Evolutionary conservation across 805 yeast genomes (phyloP).

Genomic region (Suhomyces canberraensis): DNA sequence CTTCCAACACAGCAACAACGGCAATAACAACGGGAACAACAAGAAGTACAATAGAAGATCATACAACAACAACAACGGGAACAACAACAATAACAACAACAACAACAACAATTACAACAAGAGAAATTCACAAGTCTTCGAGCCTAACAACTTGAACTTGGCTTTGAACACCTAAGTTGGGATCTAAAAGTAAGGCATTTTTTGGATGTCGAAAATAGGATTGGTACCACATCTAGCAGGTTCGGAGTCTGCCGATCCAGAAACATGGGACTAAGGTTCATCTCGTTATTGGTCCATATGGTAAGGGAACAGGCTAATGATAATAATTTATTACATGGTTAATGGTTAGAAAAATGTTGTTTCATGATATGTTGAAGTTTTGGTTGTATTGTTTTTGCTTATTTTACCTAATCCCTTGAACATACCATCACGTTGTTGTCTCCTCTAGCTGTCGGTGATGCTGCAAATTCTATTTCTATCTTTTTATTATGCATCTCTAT

Average conservation of each 20-base stretch:
- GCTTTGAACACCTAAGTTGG: conserved; percentile 8
- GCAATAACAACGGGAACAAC: conserved; percentile 13
- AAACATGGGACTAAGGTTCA: too few species aligned
- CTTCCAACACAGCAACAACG: conserved; percentile 7
- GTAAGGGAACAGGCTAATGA: background rate
- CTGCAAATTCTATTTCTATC: too few species aligned
- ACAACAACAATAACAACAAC: conserved; percentile 10
- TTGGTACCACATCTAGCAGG: background rate
- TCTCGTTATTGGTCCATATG: too few species aligned
- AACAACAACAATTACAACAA: conserved; percentile 8
- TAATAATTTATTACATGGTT: conserved; percentile 1
- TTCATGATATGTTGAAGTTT: background rate
- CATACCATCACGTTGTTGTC: background rate
- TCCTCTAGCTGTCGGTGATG: too few species aligned
- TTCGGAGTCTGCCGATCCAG: background rate
- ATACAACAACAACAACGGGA: conserved; percentile 8
- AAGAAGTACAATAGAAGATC: conserved; percentile 29
- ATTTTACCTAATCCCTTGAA: background rate
- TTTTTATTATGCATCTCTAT: background rate
- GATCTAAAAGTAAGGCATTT: too few species aligned
- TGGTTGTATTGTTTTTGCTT: background rate
- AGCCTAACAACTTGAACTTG: conserved; percentile 11
- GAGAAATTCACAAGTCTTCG: conserved; percentile 13
- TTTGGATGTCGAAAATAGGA: background rate
- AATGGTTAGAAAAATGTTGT: background rate